Percentiles rank a stretch among this genome's conserved stretches.
Conservation (phyloP, 768 basidiomycete genomes). For the Hygrocybe punicea region DNA sequence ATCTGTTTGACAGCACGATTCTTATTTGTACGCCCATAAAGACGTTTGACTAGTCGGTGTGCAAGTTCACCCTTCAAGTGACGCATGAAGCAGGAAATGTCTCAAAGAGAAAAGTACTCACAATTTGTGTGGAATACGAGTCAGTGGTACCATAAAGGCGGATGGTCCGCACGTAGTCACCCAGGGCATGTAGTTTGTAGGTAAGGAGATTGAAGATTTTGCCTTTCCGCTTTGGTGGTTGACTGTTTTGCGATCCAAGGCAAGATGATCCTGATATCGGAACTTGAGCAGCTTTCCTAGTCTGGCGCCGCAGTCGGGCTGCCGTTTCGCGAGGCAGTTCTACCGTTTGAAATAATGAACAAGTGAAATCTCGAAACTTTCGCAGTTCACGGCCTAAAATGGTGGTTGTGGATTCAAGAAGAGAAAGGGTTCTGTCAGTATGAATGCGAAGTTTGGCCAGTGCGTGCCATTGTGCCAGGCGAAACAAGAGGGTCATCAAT, state of each 20-base stretch:
- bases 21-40: constrained; percentile 36
- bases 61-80: constrained; percentile 35
- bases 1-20: constrained; percentile 24
- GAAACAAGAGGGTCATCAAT: constrained; percentile 29
- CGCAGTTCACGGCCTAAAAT: constrained; percentile 26
- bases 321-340: constrained; percentile 27
- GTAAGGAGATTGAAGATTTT: constrained; percentile 19
- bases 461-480: constrained; percentile 36
- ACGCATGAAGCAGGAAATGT: neutral
- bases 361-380: constrained; percentile 19
- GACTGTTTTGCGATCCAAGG: too few species aligned
- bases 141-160: constrained; percentile 27
- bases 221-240: too few species aligned
- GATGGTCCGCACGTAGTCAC: constrained; percentile 26
- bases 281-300: neutral
- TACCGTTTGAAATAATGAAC: constrained; percentile 18
- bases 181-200: constrained; percentile 31
- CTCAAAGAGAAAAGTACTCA: constrained; percentile 11
- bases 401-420: constrained; percentile 22
- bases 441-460: constrained; percentile 37
- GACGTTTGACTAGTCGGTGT: constrained; percentile 34
- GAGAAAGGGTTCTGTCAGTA: constrained; percentile 33
- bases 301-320: constrained; percentile 17
- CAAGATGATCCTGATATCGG: too few species aligned
- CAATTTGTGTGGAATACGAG: constrained; percentile 32